phyloP scores from a whole-genome alignment of 176 grass and related monocot species.

The Dactylis glomerata region DNA sequence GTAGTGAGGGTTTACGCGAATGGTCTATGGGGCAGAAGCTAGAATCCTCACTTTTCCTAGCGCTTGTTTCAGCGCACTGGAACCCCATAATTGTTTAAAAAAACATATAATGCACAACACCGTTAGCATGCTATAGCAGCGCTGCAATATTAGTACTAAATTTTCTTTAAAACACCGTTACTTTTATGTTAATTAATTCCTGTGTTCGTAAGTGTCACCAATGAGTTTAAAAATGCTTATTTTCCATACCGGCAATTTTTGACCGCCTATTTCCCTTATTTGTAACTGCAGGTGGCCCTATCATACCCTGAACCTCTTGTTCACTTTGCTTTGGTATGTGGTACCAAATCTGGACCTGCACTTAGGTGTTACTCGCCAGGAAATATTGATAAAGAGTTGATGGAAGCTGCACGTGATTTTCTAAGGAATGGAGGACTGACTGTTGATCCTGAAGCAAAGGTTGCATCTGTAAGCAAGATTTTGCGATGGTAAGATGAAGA shows the following conservation, averaged over 20 bases:
- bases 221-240: background rate
- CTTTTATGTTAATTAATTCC: slow-evolving; percentile 18
- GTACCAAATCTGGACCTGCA: slow-evolving; percentile 81
- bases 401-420: slow-evolving; percentile 79
- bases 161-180: background rate
- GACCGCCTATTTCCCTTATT: slow-evolving; percentile 1
- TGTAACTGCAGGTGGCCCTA: slow-evolving; percentile 66
- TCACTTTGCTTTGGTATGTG: slow-evolving; percentile 96
- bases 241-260: background rate
- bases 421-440: slow-evolving; percentile 73
- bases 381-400: slow-evolving; percentile 91
- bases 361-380: slow-evolving; percentile 87
- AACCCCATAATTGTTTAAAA: background rate
- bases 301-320: slow-evolving; percentile 83
- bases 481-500: slow-evolving; percentile 68
- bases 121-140: background rate
- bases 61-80: background rate
- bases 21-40: too few relatives aligned
- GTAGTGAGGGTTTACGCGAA: too few relatives aligned
- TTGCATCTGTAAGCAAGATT: slow-evolving; percentile 73
- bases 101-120: background rate
- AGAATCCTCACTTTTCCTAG: too few relatives aligned
- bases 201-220: background rate
- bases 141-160: background rate
- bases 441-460: slow-evolving; percentile 67